A percentile compares a stretch with the other conserved stretches of the same genome.
These are phyloP conservation scores for Mortierella sp. DNA, from an alignment of 371 early-diverging fungal genomes.

Conservation along the genomic window DNA sequence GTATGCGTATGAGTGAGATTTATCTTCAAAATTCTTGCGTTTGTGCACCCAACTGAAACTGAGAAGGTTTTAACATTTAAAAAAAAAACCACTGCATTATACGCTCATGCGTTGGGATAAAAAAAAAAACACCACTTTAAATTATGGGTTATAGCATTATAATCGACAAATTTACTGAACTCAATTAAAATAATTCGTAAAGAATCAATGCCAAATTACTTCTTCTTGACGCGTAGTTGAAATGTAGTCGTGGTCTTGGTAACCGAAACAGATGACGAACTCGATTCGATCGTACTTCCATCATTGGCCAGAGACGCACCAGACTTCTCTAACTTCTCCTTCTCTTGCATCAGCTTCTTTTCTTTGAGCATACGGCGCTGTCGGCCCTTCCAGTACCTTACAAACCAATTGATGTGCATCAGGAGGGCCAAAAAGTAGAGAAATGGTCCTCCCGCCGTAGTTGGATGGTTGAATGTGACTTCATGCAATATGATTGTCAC, in stretches of 20 bases:
- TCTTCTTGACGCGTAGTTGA: slow-evolving; percentile 20
- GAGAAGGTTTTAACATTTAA: no score
- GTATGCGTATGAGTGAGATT: no score
- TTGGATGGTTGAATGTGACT: slow-evolving; percentile 10
- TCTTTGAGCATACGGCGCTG: slow-evolving; percentile 1
- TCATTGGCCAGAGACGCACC: no score
- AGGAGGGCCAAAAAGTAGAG: slow-evolving; percentile 19
- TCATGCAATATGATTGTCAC: slow-evolving; percentile 26
- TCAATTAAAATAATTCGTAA: no score
- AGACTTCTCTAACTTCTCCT: no score
- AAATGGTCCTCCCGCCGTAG: background rate
- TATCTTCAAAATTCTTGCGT: no score
- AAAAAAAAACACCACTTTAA: no score
- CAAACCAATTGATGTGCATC: slow-evolving; percentile 37
- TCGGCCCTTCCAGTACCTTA: slow-evolving; percentile 15
- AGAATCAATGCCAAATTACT: background rate
- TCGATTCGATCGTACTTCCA: background rate
- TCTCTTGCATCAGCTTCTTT: background rate
- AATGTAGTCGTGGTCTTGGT: background rate
- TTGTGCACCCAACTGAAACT: no score
- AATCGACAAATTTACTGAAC: no score
- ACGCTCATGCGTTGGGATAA: no score
- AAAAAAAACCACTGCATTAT: no score
- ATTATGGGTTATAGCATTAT: no score
- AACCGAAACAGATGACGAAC: background rate